Evolutionary conservation across 345 rosid genomes (phyloP), one percentile per base, ranked within the genome.

Genomic region (Moricandia arvensis): DNA sequence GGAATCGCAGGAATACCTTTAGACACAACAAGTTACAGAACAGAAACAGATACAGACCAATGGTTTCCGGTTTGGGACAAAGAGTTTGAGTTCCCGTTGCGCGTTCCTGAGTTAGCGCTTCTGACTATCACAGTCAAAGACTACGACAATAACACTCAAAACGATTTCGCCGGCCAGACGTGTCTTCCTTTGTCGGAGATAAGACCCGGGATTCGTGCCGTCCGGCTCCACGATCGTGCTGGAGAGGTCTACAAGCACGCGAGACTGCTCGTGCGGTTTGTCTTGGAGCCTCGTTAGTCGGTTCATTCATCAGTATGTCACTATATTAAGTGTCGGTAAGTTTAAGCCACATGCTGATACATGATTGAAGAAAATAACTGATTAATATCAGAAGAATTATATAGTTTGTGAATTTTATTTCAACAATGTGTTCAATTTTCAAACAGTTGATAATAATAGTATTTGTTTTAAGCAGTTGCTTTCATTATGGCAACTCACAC

Each of bases 21-120:
- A 11, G 98, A 93, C 81, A 78, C 75, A 3, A 55, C 65, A 49
- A 91, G 81, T 83, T 85, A 80, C 90, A 94, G 84, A 82, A 94
- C 96, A 1, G 93, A 75, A 77, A 71, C 80, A 18, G 73, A 85
- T 7, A 84, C 78, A 54, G 93, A 94, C 73, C 81, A 90, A 30
- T 93, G 97, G 96, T 83, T 69, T 68, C 97, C 96, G 0, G 87
- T 83, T 31, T 94, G 97, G 97, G 69, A 91, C 5, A 91, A 91
- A 74, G 97, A 91, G 26, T 94, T 91, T 33, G 85, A 71, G 76
- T 94, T 91, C 71, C 86, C 87, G 1, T 71, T 94, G 16, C 83
- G 89, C 3, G 89, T 89, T 76, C 97, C 98, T 2, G 90, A 88
- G 34, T 72, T 89, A 75, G 97, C 96, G 24, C 60, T 91, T 81